A percentile compares a stretch with the other conserved stretches of the same genome.
Conservation (phyloP, 2,329 filamentous ascomycete species). For the Drechslerella dactyloides region DNA sequence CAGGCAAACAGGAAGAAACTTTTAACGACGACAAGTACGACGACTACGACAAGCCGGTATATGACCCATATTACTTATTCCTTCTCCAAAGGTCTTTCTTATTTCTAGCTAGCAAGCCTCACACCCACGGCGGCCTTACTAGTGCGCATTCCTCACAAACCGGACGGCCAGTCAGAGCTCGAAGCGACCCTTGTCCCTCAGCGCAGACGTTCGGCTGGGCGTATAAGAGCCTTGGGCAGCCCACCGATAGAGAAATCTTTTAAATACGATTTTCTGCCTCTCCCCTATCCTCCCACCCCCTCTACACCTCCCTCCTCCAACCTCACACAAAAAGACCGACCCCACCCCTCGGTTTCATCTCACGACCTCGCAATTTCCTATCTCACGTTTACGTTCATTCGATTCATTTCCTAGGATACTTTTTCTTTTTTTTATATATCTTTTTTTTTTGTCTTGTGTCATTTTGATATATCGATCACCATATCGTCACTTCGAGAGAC, state of each 20-base stretch:
- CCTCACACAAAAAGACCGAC: constrained; percentile 68
- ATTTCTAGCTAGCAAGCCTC: constrained; percentile 48
- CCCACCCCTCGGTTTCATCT: constrained; percentile 67
- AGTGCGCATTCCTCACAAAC: constrained; percentile 48
- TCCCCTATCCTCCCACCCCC: constrained; percentile 65
- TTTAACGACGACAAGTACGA: constrained; percentile 36
- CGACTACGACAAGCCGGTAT: constrained; percentile 8
- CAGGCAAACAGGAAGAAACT: constrained; percentile 47
- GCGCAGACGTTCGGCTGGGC: constrained; percentile 45
- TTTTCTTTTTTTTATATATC: constrained; percentile 57
- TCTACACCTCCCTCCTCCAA: constrained; percentile 54
- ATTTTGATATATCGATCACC: constrained; percentile 51
- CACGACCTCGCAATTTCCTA: constrained; percentile 60
- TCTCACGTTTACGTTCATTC: constrained; percentile 54
- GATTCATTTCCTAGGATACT: constrained; percentile 57
- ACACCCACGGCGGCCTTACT: constrained; percentile 39
- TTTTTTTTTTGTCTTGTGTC: constrained; percentile 37
- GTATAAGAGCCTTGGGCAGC: constrained; percentile 50
- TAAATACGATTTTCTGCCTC: constrained; percentile 61
- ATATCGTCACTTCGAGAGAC: constrained; percentile 51
- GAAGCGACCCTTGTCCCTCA: constrained; percentile 49
- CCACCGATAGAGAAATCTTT: constrained; percentile 57
- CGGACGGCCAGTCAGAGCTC: constrained; percentile 44
- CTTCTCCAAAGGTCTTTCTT: constrained; percentile 48
- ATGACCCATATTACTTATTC: constrained; percentile 50